These are phyloP conservation scores for Trichoderma simmonsii DNA, from an alignment of 2,329 filamentous ascomycete species.

Conservation along the genomic window DNA sequence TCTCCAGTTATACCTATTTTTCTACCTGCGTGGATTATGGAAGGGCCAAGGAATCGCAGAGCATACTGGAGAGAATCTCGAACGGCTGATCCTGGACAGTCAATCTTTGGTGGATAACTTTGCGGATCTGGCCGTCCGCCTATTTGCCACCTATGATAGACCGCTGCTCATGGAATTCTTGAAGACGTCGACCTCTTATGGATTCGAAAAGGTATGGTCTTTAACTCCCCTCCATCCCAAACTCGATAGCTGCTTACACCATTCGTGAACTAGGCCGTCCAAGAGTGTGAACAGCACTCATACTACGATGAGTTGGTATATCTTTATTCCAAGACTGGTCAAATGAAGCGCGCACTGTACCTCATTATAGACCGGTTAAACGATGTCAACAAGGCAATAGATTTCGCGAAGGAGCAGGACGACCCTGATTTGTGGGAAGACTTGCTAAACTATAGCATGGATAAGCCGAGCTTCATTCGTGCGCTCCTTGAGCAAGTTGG, in stretches of 20 bases:
- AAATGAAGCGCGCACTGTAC: conserved; percentile 86
- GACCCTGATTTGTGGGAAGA: conserved; percentile 95
- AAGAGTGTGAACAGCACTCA: conserved; percentile 74
- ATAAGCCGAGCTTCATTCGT: conserved; percentile 91
- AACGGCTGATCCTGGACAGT: conserved; percentile 57
- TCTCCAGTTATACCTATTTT: conserved; percentile 76
- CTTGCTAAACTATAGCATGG: conserved; percentile 92
- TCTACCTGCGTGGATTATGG: conserved; percentile 89
- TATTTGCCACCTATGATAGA: conserved; percentile 84
- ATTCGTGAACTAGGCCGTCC: conserved; percentile 49
- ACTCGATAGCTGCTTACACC: conserved; percentile 13
- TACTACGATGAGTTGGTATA: conserved; percentile 95
- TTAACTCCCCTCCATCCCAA: conserved; percentile 8
- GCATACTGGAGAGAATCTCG: conserved; percentile 51
- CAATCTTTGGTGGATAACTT: conserved; percentile 76
- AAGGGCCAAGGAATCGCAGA: conserved; percentile 64
- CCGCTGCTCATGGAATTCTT: conserved; percentile 82
- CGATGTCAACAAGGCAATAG: conserved; percentile 88
- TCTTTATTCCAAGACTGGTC: conserved; percentile 89
- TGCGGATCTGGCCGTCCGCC: conserved; percentile 78
- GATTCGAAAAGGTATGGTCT: conserved; percentile 65
- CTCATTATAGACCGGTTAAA: conserved; percentile 92
- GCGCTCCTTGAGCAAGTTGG: conserved; percentile 91
- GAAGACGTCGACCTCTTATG: conserved; percentile 78
- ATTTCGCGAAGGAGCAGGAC: conserved; percentile 89